Base-by-base conservation (phyloP, 2,329 filamentous ascomycete species). In the Hirsutella thompsonii region DNA sequence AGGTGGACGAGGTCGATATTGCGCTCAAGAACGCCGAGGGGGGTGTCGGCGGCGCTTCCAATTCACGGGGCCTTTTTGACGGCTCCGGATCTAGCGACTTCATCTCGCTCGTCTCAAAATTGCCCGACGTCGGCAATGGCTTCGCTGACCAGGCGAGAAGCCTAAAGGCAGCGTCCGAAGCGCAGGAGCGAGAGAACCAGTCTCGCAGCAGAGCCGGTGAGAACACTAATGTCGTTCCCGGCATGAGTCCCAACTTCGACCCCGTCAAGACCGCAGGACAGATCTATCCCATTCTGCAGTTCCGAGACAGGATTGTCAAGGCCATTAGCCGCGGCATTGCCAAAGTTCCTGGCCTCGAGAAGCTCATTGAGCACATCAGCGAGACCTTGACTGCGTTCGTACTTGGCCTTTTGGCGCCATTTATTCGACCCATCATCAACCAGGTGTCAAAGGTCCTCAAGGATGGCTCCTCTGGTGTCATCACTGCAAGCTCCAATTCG, bases 221-320 rank as follows among this genome's bases (percentile, higher is more conserved):
- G 40, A 79, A 71, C 49, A 55, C 52, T 20, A 79, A 78, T 47
- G 62, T 76, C 13, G 76, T 88, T 9, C 83, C 82, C 18, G 86
- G 83, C 5, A 85, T 89, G 70, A 82, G 77, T 52, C 69, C 76
- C 13, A 69, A 73, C 54, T 85, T 93, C 44, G 89, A 95, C 53
- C 81, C 84, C 0, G 74, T 84, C 50, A 80, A 86, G 59, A 82
- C 81, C 1, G 74, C 82, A 13, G 68, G 72, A 32, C 79, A 93
- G 62, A 95, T 98, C 49, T 96, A 96, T 54, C 92, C 92, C 1
- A 94, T 98, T 45, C 73, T 98, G 0, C 75, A 85, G 45, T 98
- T 96, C 69, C 77, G 90, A 44, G 92, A 98, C 67, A 92, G 83
- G 54, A 88, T 98, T 41, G 89, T 95, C 39, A 86, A 86, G 50